Evolutionary conservation across 2,329 filamentous ascomycete genomes (phyloP), one percentile per base, ranked within the genome.

Genomic region (Venturia carpophila): DNA sequence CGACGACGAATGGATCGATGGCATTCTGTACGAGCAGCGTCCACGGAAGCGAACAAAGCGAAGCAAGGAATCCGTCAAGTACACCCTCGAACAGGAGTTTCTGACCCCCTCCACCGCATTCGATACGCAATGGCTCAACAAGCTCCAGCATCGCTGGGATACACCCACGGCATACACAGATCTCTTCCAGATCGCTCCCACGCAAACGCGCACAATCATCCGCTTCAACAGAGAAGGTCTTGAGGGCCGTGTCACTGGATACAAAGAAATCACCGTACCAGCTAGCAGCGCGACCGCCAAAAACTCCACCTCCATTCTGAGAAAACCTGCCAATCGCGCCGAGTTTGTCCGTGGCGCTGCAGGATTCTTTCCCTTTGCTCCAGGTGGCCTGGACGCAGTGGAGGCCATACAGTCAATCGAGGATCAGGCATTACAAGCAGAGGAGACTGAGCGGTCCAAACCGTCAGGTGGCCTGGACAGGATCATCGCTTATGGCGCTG

Each of bases 281-380:
- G 91, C 91, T 42, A 90, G 87, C 71, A 95, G 89, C 71, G 91
- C 90, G 19, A 97, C 90, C 19, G 93, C 92, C 60, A 99, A 97
- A 78, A 96, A 96, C 73, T 97, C 92, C 2, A 97, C 92, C 0
- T 96, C 92, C 5, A 81, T 97, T 49, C 79, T 90, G 19, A 85
- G 94, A 58, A 95, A 95, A 73, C 93, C 93, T 3, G 93, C 91
- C 17, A 87, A 86, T 66, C 85, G 90, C 68, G 91, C 90, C 39
- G 92, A 97, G 62, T 96, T 97, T 75, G 92, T 97, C 15, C 84
- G 93, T 67, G 94, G 94, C 17, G 92, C 90, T 43, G 91, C 92
- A 9, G 93, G 93, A 0, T 97, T 95, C 78, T 95, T 96, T 67
- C 93, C 93, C 0, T 97, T 97, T 76, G 88, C 92, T 0, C 93